phyloP scores from a whole-genome alignment of 805 yeast genomes.

The Suhomyces emberorum region DNA sequence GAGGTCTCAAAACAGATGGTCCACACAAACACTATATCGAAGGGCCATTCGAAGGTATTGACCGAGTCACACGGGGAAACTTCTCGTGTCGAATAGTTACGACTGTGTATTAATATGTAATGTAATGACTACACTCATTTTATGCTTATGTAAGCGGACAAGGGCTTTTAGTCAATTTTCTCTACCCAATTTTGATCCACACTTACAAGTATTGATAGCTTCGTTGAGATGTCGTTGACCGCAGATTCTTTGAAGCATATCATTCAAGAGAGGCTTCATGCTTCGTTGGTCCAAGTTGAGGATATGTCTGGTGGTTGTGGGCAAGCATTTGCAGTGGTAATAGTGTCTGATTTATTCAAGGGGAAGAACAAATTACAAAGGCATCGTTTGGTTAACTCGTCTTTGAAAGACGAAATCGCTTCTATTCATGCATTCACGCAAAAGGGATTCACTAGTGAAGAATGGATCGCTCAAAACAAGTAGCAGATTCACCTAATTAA shows the following conservation, averaged over 20 bases:
- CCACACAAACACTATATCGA: conserved; percentile 26
- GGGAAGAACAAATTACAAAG: conserved; percentile 85
- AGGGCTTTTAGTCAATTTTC: background rate
- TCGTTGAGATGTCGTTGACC: conserved; percentile 30
- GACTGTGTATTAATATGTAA: background rate
- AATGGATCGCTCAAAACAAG: conserved; percentile 53
- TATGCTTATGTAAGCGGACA: no score
- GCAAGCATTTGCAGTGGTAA: conserved; percentile 91
- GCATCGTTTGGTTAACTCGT: conserved; percentile 78
- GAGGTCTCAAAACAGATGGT: conserved; percentile 23
- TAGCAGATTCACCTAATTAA: no score
- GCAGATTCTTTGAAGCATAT: conserved; percentile 42
- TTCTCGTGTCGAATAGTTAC: conserved; percentile 7
- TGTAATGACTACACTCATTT: no score
- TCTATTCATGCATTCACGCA: conserved; percentile 94
- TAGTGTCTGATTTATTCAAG: conserved; percentile 66
- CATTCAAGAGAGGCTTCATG: conserved; percentile 56
- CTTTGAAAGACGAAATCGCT: conserved; percentile 80
- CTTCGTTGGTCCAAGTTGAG: conserved; percentile 64
- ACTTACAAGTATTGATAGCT: background rate
- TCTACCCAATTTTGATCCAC: no score
- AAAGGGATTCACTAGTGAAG: conserved; percentile 82
- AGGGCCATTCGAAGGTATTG: conserved; percentile 27
- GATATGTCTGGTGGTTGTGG: conserved; percentile 93
- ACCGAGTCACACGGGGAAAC: conserved; percentile 32